Conservation (phyloP, 805 yeast species). For the Starmerella floris region DNA sequence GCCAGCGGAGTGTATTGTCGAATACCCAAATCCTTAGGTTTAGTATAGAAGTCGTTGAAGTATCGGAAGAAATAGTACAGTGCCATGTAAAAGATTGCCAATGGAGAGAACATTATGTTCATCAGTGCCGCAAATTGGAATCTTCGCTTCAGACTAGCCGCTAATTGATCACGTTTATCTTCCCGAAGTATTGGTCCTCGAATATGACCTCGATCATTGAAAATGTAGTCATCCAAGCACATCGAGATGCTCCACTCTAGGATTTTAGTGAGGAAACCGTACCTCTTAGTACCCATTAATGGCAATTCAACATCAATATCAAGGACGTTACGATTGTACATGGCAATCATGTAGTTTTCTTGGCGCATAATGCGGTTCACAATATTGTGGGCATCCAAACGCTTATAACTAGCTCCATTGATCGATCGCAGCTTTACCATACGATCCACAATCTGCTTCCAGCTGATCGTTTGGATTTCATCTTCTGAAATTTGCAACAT, state of each 20-base stretch:
- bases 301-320: constrained; percentile 51
- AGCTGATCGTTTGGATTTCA: constrained; percentile 83
- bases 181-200: constrained; percentile 59
- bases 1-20: constrained; percentile 90
- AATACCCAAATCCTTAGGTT: constrained; percentile 70
- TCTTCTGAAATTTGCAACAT: constrained; percentile 59
- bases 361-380: constrained; percentile 93
- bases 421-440: constrained; percentile 55
- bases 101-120: constrained; percentile 72
- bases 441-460: constrained; percentile 75
- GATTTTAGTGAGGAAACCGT: constrained; percentile 55
- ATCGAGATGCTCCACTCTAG: constrained; percentile 88
- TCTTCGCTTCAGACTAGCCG: constrained; percentile 60
- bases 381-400: constrained; percentile 82
- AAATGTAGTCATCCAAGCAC: constrained; percentile 75
- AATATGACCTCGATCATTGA: constrained; percentile 71
- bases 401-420: constrained; percentile 27
- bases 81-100: constrained; percentile 69
- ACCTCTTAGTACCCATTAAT: constrained; percentile 26
- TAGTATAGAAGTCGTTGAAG: constrained; percentile 80
- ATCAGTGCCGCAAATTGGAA: constrained; percentile 79
- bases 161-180: constrained; percentile 48
- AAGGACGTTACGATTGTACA: constrained; percentile 64
- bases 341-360: constrained; percentile 84
- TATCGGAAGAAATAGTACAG: constrained; percentile 76